Evolutionary conservation across 345 rosid species (phyloP), one percentile per base, ranked within the genome.

Genomic region (Dipteronia dyeriana): DNA sequence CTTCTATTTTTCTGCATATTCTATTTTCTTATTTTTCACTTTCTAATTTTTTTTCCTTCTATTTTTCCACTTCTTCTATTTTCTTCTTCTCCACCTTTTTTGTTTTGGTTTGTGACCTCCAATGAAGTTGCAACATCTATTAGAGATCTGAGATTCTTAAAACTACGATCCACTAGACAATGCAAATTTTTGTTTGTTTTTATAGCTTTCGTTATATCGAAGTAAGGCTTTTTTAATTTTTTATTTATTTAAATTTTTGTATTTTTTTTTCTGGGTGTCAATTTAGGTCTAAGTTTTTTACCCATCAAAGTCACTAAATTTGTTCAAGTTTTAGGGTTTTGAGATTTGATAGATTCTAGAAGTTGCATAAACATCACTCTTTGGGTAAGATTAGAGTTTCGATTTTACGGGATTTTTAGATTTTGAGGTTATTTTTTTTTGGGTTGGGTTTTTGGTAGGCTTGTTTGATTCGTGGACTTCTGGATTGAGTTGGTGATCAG

Each of bases 381-480:
- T 67, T 67, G 57, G 66, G 60, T 68, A 68, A 76, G 88, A 86
- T 86, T 88, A 83, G 84, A 73, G 79, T 77, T 72, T 68, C 74
- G 71, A 68, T 76, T 84, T 53, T 43, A 47, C 67, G n/a, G 67
- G 63, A 47, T 76, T 76, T 78, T 53, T 3, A 31, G 12, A 14
- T 41, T 83, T 57, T 70, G 13, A 56, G 75, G 74, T 45, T 57
- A 67, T 81, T 14, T 74, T 3, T 12, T 23, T 61, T 1, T 54
- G 22, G n/a, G 60, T 54, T 4, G 79, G 80, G 54, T 9, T 68
- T 68, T 71, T 77, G 49, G 38, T 17, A 22, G 66, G 60, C 73
- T 9, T 10, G 54, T 73, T 70, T 75, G 81, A 78, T 84, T 90
- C 80, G 81, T 89, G 82, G 87, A 83, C 85, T 84, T 81, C 75